A percentile compares a stretch with the other conserved stretches of the same genome.
Evolutionary conservation across 2,329 filamentous ascomycete genomes (phyloP).

Genomic region (Pyrenochaeta sp.): DNA sequence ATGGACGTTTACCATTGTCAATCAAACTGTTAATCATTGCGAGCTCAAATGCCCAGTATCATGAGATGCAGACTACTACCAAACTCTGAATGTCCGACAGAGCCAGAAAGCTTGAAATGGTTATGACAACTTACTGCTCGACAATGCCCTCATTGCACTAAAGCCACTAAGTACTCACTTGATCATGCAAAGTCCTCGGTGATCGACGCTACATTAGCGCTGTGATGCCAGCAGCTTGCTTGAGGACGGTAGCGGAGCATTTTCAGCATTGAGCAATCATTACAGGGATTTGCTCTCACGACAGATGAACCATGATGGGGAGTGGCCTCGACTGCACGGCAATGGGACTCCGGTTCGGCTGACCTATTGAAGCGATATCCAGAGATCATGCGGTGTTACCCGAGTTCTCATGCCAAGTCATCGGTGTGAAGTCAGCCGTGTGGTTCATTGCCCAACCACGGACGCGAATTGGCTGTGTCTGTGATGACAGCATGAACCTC

Average conservation of each 20-base stretch:
- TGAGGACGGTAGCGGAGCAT: no score
- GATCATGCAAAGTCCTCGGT: neutral
- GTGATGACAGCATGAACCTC: neutral
- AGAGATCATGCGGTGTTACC: conserved; percentile 2
- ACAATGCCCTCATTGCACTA: neutral
- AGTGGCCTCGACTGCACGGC: neutral
- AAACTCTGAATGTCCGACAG: no score
- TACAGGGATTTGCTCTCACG: neutral
- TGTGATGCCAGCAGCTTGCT: no score
- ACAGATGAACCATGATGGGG: neutral
- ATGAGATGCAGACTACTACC: neutral
- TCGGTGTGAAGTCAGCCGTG: conserved; percentile 1
- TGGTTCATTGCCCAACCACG: neutral
- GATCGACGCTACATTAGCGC: neutral
- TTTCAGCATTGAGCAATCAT: no score
- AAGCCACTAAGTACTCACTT: neutral
- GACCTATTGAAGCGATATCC: neutral
- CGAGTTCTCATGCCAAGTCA: conserved; percentile 2
- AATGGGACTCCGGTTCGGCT: neutral
- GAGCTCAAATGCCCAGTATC: neutral
- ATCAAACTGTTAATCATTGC: no score
- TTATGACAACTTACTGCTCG: no score
- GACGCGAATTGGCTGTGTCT: neutral
- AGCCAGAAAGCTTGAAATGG: no score
- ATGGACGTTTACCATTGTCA: neutral